Evolutionary conservation across 768 basidiomycete genomes (phyloP), one percentile per base, ranked within the genome.

Genomic region (Dacryopinax primogenitus): DNA sequence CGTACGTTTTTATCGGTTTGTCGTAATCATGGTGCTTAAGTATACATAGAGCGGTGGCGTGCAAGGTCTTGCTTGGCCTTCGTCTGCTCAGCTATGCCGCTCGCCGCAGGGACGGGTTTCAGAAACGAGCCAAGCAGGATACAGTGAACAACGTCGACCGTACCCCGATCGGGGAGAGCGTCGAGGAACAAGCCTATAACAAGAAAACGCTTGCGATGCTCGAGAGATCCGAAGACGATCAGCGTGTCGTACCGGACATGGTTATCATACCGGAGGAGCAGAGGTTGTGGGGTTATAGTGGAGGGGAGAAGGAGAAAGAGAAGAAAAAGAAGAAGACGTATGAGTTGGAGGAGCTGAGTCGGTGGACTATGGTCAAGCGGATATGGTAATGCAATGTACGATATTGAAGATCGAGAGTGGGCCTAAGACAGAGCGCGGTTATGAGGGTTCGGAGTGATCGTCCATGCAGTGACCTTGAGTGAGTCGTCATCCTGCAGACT

Each of bases 341-440:
- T 33, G 67, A 69, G 65, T 33, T 32, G 62, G 92, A 96, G 73
- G 91, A 95, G 71, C 81, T 97, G 62, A 95, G 91, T 34, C 76
- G 93, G 64, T 97, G 89, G 78, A 95, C 92, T 21, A 97, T 97
- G 93, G 88, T 95, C 51, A 95, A 95, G 72, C 80, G 90, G 63
- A 94, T 95, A 47, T 94, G 83, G 83, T 86, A 63, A 62, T 62
- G 26, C 41, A 44, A 21, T 62, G 51, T 58, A 58, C 18, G 51
- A 58, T 58, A 58, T 58, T 58, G 51, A 28, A n/a, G n/a, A n/a
- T n/a, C n/a, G n/a, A n/a, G n/a, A n/a, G n/a, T n/a, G n/a, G n/a
- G n/a, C n/a, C n/a, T n/a, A n/a, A n/a, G n/a, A n/a, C n/a, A n/a
- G n/a, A n/a, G n/a, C n/a, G n/a, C n/a, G n/a, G n/a, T n/a, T n/a